Conservation (phyloP, 2,329 filamentous ascomycete species). For the Neopestalotiopsis rosae region DNA sequence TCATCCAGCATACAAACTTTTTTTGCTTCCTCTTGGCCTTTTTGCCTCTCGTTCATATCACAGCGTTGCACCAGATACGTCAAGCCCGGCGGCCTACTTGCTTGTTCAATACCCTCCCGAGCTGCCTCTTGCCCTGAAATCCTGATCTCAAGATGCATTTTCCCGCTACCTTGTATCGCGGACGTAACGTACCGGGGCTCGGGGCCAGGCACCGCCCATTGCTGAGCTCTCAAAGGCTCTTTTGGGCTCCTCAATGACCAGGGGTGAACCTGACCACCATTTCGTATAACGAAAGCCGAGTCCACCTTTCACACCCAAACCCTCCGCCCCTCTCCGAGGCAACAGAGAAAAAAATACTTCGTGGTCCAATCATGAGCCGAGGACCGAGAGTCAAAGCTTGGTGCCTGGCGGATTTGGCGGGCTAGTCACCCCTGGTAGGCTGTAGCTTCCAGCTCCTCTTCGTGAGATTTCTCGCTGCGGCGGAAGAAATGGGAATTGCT, state of each 20-base stretch:
- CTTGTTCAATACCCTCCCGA: not conserved
- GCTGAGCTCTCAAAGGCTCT: not conserved
- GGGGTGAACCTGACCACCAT: slow-evolving; percentile 4
- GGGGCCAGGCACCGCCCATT: slow-evolving; percentile 3
- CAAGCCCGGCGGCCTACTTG: not conserved
- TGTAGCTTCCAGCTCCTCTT: not conserved
- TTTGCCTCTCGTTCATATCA: not conserved
- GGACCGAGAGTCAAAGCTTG: not conserved
- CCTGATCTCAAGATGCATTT: not conserved
- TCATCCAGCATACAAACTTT: slow-evolving; percentile 23
- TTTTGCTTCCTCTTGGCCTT: not conserved
- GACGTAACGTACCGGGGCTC: not conserved
- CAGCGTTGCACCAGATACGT: not conserved
- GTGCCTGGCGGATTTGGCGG: not conserved
- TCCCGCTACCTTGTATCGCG: not conserved
- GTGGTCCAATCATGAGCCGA: slow-evolving; percentile 11
- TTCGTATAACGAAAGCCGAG: slow-evolving; percentile 12
- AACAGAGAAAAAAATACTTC: not conserved
- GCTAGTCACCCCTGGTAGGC: not conserved
- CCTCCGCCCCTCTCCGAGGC: slow-evolving; percentile 14
- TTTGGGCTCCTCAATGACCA: not conserved
- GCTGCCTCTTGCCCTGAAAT: not conserved
- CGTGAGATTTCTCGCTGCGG: slow-evolving; percentile 4
- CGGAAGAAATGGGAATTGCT: slow-evolving; percentile 2
- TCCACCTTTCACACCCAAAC: not conserved